Conservation (phyloP, 2,329 filamentous ascomycete species). For the Calcarisporium arbuscula region DNA sequence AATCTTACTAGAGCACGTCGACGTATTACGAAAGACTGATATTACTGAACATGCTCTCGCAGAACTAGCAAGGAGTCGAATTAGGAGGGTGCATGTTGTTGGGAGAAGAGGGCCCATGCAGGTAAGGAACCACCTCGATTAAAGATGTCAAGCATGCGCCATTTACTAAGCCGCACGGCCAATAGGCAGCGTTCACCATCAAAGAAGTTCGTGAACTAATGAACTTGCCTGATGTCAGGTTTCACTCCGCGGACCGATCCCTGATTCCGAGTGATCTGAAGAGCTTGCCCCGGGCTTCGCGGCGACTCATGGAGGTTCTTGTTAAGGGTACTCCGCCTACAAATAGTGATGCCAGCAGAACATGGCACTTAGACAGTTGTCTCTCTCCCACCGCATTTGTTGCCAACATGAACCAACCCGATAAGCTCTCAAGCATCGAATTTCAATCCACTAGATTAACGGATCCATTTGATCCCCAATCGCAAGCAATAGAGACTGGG, state of each 20-base stretch:
- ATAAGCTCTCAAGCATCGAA: conserved; percentile 54
- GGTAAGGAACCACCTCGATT: conserved; percentile 35
- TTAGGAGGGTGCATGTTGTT: conserved; percentile 79
- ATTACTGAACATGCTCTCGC: conserved; percentile 82
- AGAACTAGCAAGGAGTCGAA: conserved; percentile 61
- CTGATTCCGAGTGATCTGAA: conserved; percentile 64
- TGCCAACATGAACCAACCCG: conserved; percentile 35
- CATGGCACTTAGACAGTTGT: conserved; percentile 82
- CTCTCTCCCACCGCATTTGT: conserved; percentile 69
- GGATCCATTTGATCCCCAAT: conserved; percentile 46
- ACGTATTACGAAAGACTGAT: conserved; percentile 72
- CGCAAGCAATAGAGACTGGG: conserved; percentile 42
- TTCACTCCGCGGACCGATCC: conserved; percentile 59
- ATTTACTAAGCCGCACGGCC: background rate
- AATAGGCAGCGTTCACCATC: conserved; percentile 83
- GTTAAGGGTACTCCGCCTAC: conserved; percentile 61
- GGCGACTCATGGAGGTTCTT: conserved; percentile 74
- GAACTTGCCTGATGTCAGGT: conserved; percentile 64
- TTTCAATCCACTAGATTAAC: conserved; percentile 59
- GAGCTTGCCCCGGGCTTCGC: conserved; percentile 66
- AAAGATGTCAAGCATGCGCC: background rate
- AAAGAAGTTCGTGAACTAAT: conserved; percentile 89
- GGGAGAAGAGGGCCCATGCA: conserved; percentile 86
- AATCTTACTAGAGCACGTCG: conserved; percentile 72
- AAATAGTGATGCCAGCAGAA: conserved; percentile 46